These are phyloP conservation scores for Fusarium longipes DNA, from an alignment of 2,329 filamentous ascomycete species.

Conservation along the genomic window DNA sequence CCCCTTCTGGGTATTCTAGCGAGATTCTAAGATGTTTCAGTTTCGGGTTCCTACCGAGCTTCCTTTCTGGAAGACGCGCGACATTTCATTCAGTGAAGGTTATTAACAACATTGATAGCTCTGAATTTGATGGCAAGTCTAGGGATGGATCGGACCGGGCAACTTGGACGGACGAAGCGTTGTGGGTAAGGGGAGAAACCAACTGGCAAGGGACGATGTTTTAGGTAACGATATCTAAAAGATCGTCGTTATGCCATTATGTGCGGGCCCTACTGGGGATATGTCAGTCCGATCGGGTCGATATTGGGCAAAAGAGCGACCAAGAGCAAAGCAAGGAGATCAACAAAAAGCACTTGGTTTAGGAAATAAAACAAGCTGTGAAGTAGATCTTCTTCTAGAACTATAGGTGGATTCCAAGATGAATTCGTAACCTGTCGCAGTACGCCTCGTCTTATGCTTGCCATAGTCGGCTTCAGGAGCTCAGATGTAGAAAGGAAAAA, in stretches of 20 bases:
- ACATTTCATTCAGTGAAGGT: neutral
- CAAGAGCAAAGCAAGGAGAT: neutral
- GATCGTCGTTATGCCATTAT: conserved; percentile 25
- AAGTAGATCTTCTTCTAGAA: neutral
- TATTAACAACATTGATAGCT: neutral
- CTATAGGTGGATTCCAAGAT: neutral
- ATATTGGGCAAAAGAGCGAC: conserved; percentile 25
- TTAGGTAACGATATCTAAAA: conserved; percentile 35
- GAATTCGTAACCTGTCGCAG: neutral
- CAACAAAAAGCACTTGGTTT: neutral
- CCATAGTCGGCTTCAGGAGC: neutral
- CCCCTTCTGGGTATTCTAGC: conserved; percentile 24
- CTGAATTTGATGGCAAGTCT: neutral
- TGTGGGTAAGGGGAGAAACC: conserved; percentile 29
- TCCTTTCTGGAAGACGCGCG: conserved; percentile 1
- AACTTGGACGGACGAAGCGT: conserved; percentile 19
- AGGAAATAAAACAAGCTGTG: neutral
- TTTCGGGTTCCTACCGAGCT: conserved; percentile 30
- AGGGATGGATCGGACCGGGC: conserved; percentile 34
- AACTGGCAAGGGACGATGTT: conserved; percentile 19
- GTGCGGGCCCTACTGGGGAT: conserved; percentile 17
- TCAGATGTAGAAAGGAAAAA: neutral
- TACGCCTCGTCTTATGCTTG: conserved; percentile 20
- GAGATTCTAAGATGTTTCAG: conserved; percentile 34
- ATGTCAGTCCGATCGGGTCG: conserved; percentile 29